Evolutionary conservation across 768 basidiomycete genomes (phyloP), one percentile per base, ranked within the genome.

Genomic region (Filobasidium floriforme): DNA sequence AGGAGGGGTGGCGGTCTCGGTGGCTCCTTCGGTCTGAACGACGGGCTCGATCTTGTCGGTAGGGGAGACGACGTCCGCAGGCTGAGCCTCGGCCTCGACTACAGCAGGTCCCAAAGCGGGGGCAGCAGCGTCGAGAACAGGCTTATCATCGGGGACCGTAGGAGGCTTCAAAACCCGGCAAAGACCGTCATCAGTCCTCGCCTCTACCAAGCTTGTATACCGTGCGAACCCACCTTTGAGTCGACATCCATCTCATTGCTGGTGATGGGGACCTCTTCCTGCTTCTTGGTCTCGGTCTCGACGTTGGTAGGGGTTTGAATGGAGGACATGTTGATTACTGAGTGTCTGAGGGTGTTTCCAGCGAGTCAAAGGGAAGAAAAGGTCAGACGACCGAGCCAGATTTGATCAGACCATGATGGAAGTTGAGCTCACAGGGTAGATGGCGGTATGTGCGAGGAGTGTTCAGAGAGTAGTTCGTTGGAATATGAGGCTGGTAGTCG

Each of bases 121-220:
- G 24, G 57, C 57, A 29, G 57, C 57, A 22, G 15, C 7, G 3
- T 57, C 40, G 19, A 64, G 55, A 57, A 15, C 24, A 57, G 55
- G 14, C 22, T 49, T 22, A 3, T 4, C 22, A 22, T 15, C 46
- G 46, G 46, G 15, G 12, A 22, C 22, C 5, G 46, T 49, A 6
- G 22, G 18, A 49, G 46, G 46, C 46, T 49, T 3, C 32, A 37
- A 37, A 37, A 37, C 32, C 32, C 4, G 32, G 32, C 9, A 12
- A 51, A 51, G 18, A 26, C 24, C 19, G 49, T 12, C 19, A 51
- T 19, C 18, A 19, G 24, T 51, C 49, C 49, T 19, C 12, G 49
- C 19, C 7, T 51, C 18, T 3, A 26, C 12, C 18, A 51, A 51
- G 12, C 18, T 19, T 19, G 49, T 19, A 3, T 12, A 26, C 7